These are phyloP conservation scores for Kalanchoe fedtschenkoi DNA, from an alignment of 164 flowering plant species.

Conservation along the genomic window DNA sequence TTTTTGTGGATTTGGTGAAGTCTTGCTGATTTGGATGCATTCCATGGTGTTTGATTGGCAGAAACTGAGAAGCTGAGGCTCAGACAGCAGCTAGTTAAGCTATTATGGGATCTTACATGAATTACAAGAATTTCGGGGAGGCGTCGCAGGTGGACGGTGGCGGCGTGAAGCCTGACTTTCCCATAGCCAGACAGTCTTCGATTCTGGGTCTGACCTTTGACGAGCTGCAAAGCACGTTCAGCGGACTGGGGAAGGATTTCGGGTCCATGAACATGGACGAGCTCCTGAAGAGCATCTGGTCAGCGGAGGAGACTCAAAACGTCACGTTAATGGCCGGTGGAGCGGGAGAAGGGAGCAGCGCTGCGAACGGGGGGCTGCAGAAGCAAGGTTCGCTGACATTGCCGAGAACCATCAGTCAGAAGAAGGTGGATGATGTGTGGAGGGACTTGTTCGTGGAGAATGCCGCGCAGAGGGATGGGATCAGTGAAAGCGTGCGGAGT, in stretches of 20 bases:
- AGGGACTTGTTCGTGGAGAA: conserved; percentile 30
- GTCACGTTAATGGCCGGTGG: conserved; percentile 13
- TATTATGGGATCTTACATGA: conserved; percentile 43
- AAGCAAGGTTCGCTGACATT: conserved; percentile 52
- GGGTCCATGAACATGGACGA: conserved; percentile 56
- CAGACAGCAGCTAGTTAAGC: background rate
- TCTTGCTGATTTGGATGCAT: too few species aligned
- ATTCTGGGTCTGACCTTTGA: conserved; percentile 66
- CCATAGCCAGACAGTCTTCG: conserved; percentile 54
- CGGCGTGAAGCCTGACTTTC: conserved; percentile 19
- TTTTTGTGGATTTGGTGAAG: background rate
- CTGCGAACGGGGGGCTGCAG: conserved; percentile 35
- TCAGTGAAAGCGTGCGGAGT: conserved; percentile 11
- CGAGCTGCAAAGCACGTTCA: conserved; percentile 66
- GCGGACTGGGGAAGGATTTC: conserved; percentile 57
- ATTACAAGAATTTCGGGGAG: conserved; percentile 48
- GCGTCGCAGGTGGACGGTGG: conserved; percentile 15
- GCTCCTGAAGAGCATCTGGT: conserved; percentile 43
- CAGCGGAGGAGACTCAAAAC: conserved; percentile 47
- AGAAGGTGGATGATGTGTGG: conserved; percentile 69
- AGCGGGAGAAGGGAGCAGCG: conserved; percentile 19
- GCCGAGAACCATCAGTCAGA: conserved; percentile 53
- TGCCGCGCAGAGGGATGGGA: conserved; percentile 17
- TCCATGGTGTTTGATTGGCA: background rate
- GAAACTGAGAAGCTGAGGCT: background rate